Evolutionary conservation across 2,329 filamentous ascomycete genomes (phyloP), one percentile per base, ranked within the genome.

Genomic region (Neophaeococcomyces mojaviensis): DNA sequence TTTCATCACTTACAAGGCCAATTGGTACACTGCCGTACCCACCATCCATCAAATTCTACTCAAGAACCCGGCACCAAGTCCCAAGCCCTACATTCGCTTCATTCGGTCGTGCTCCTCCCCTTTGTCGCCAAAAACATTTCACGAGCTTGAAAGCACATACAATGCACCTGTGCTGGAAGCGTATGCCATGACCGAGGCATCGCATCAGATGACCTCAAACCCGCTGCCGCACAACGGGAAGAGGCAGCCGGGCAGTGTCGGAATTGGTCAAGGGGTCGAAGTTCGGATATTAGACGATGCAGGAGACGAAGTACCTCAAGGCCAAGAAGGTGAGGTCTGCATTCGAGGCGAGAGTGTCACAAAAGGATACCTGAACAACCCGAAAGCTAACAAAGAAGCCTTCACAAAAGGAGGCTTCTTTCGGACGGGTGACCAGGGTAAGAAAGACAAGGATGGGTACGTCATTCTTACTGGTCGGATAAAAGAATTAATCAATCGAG

Each of bases 1-100:
- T 63, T 92, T 92, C 59, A 73, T 73, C 55, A 70, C 74, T 4
- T 74, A 88, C 69, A 73, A 79, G 53, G 88, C 87, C 20, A 94
- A 87, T 63, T 94, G 88, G 88, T 94, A 92, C 68, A 92, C 87
- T 0, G 88, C 88, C 1, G 88, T 92, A n/a, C 88, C 88, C 1
- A 94, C 88, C 1, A 94, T 94, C 61, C 88, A 94, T 65, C 87
- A 92, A 61, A 90, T 94, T 58, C 73, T 94, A 3, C 78, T 94
- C 48, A 86, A 84, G 67, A 81, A 77, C 55, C 79, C 84, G 5
- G 64, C 77, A 2, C 88, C 86, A 3, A 76, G 62, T 46, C 82
- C 83, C 1, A 72, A 81, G 47, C 86, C 86, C 2, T 63, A 73
- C 13, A 92, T 94, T 59, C 80, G 88, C 55, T 94, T 94, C 68